Evolutionary conservation across 768 basidiomycete species (phyloP), one percentile per base, ranked within the genome.

Genomic region (Amanita polypyramis): DNA sequence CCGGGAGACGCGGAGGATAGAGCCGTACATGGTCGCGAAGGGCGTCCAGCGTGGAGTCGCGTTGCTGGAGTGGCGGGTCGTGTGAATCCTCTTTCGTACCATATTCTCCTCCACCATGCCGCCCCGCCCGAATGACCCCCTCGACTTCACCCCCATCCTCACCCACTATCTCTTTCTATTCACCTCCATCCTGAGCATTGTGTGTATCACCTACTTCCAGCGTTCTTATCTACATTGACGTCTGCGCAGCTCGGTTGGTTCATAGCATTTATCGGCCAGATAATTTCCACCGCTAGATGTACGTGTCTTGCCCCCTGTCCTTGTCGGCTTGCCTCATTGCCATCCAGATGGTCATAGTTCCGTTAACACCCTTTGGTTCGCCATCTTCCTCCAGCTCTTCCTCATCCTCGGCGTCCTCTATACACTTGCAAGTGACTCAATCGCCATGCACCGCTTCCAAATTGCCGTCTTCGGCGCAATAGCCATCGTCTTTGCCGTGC

Each of bases 121-220:
- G 63, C 76, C 75, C 54, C 73, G 75, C 56, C 73, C 68, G 58
- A 76, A 66, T 58, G 74, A 73, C 68, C 72, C 85, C n/a, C 76
- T 87, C 55, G 88, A 92, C 65, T 86, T 92, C 49, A 88, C 84
- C 1, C 91, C 88, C 52, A 85, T 95, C 52, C 73, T 91, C 49
- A 88, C 89, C 14, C 91, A 95, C 61, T 92, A 94, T 60, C 75
- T 95, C 60, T 93, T 95, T 61, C 73, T 95, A 21, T 83, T 89
- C 60, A 95, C 93, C 1, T 82, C 82, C 51, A 75, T 92, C 45
- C 75, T 96, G 41, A 72, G 90, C 27, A 61, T 88, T 50, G 88
- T 92, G 54, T 57, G 87, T 72, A 30, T 8, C 23, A 51, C 50
- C 41, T 61, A 45, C 27, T 33, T 50, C 48, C 45, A 20, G 51